Evolutionary conservation across 2,329 filamentous ascomycete genomes (phyloP).

Genomic region (Fusarium kyushuense): DNA sequence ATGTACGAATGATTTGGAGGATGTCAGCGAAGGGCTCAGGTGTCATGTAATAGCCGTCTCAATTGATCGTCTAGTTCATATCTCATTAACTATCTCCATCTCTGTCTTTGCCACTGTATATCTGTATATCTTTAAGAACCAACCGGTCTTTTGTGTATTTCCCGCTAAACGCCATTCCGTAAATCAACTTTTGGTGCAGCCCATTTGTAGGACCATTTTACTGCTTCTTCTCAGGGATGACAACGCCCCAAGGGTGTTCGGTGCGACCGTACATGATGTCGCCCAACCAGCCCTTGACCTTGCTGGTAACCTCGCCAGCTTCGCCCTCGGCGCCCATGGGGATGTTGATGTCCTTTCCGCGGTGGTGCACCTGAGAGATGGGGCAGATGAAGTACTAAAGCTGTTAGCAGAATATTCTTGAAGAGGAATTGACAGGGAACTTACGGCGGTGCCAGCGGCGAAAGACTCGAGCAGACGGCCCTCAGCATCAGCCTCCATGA

Average conservation of each 20-base stretch:
- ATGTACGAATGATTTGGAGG: background rate
- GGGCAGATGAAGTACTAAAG: slow-evolving; percentile 76
- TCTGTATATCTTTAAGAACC: slow-evolving; percentile 14
- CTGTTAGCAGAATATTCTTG: slow-evolving; percentile 31
- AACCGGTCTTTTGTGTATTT: slow-evolving; percentile 40
- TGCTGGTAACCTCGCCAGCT: slow-evolving; percentile 66
- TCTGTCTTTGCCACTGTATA: slow-evolving; percentile 14
- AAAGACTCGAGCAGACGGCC: slow-evolving; percentile 87
- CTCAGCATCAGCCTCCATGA: slow-evolving; percentile 77
- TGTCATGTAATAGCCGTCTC: slow-evolving; percentile 18
- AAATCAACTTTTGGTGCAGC: slow-evolving; percentile 25
- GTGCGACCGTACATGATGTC: slow-evolving; percentile 81
- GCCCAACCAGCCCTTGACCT: slow-evolving; percentile 74
- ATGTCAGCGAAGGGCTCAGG: slow-evolving; percentile 1
- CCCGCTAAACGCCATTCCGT: slow-evolving; percentile 46
- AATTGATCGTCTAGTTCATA: slow-evolving; percentile 42
- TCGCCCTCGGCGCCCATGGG: slow-evolving; percentile 66
- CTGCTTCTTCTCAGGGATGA: slow-evolving; percentile 72
- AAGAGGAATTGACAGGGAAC: slow-evolving; percentile 50
- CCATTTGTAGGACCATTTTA: slow-evolving; percentile 42
- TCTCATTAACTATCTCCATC: slow-evolving; percentile 40
- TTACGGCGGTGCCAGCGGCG: slow-evolving; percentile 85
- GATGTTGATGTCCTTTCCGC: slow-evolving; percentile 71
- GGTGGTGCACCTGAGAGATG: slow-evolving; percentile 76
- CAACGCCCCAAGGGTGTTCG: slow-evolving; percentile 76